A percentile compares a stretch with the other conserved stretches of the same genome.
Conservation (phyloP, 2,329 filamentous ascomycete genomes). For the Geosmithia morbida region DNA sequence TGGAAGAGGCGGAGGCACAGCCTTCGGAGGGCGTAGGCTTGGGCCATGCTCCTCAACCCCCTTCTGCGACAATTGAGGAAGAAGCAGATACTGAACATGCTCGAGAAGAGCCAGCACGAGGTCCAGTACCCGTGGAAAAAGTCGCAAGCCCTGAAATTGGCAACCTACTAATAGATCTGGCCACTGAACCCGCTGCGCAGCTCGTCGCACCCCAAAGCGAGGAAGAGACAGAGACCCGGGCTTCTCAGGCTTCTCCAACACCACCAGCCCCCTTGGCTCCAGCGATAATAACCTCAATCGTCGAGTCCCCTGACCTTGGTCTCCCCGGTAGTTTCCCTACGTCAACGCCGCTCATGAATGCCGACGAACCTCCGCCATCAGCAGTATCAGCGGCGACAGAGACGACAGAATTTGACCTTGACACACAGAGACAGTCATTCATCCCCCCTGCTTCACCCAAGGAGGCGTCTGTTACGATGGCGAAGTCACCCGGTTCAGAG, state of each 20-base stretch:
- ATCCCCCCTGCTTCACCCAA: conserved; percentile 15
- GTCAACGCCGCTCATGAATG: conserved; percentile 18
- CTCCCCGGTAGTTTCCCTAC: conserved; percentile 49
- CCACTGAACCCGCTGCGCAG: neutral
- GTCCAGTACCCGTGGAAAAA: neutral
- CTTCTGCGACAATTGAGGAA: conserved; percentile 1
- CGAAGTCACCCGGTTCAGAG: conserved; percentile 15
- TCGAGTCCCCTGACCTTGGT: conserved; percentile 52
- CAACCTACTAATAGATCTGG: neutral
- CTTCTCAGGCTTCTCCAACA: neutral
- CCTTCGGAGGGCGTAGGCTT: conserved; percentile 1
- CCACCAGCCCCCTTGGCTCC: neutral
- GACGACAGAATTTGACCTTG: conserved; percentile 59
- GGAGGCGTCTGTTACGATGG: conserved; percentile 10
- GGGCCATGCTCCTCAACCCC: conserved; percentile 4
- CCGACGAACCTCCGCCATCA: conserved; percentile 38
- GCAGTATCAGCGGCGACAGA: conserved; percentile 45
- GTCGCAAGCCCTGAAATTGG: neutral
- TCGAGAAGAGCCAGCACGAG: neutral
- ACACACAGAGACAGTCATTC: conserved; percentile 45
- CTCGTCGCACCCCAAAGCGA: neutral
- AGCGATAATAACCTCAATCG: conserved; percentile 2
- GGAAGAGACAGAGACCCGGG: neutral
- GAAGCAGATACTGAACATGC: neutral
- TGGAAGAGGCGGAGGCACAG: conserved; percentile 20